phyloP scores from a whole-genome alignment of 2,329 filamentous ascomycete species.

The Apiospora pterosperma region DNA sequence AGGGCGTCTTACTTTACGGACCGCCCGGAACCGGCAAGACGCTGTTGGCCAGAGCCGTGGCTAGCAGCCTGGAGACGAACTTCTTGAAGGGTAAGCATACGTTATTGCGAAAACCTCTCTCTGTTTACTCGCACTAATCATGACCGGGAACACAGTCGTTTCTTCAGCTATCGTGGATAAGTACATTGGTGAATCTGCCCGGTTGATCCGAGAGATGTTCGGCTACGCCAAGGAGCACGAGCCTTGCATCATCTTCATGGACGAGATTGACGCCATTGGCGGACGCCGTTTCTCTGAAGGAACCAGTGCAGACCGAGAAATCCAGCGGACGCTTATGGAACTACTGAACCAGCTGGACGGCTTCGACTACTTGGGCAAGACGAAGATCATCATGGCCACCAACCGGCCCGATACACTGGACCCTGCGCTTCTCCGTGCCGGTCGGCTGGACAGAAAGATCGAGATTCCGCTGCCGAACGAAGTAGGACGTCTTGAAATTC shows the following conservation, averaged over 20 bases:
- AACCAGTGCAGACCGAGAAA: conserved; percentile 95
- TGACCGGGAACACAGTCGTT: conserved; percentile 63
- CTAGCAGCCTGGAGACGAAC: conserved; percentile 95
- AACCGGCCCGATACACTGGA: conserved; percentile 97
- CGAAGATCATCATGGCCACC: conserved; percentile 99
- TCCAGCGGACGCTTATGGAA: conserved; percentile 98
- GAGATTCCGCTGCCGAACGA: conserved; percentile 97
- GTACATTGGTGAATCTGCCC: conserved; percentile 97
- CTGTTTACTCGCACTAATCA: background rate
- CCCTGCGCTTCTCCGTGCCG: conserved; percentile 85
- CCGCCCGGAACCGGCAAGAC: conserved; percentile 98
- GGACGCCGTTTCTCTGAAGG: conserved; percentile 95
- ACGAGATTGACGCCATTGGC: conserved; percentile 98
- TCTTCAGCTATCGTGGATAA: conserved; percentile 99
- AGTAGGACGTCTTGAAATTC: conserved; percentile 90
- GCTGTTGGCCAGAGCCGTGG: conserved; percentile 86
- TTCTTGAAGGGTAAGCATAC: conserved; percentile 79
- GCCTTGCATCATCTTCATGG: conserved; percentile 99
- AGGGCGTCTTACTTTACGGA: conserved; percentile 93
- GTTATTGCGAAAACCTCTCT: background rate
- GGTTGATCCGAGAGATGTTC: conserved; percentile 98
- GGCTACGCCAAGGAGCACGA: conserved; percentile 99
- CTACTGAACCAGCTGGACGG: conserved; percentile 97
- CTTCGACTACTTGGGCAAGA: conserved; percentile 98
- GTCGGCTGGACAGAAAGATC: conserved; percentile 93